phyloP scores from a whole-genome alignment of 805 yeast genomes.

The Metschnikowia lochheadii region DNA sequence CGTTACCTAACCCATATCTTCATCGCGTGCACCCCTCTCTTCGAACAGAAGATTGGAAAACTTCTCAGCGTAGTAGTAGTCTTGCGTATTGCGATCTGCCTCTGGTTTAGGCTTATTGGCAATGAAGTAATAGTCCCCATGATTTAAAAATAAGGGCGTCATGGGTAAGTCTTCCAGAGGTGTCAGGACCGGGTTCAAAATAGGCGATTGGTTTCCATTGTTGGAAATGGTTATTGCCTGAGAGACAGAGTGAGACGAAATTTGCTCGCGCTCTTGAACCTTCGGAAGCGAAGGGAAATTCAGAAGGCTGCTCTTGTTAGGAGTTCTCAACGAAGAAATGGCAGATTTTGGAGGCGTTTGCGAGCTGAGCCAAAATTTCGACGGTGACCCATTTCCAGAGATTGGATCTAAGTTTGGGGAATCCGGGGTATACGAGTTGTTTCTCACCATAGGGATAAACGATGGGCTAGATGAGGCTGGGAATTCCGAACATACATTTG shows the following conservation, averaged over 20 bases:
- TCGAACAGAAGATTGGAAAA: conserved; percentile 4
- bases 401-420: conserved; percentile 52
- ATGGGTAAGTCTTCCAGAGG: conserved; percentile 41
- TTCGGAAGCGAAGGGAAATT: not conserved
- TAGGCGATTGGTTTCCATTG: conserved; percentile 28
- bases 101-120: not conserved
- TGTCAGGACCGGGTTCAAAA: conserved; percentile 38
- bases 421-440: conserved; percentile 35
- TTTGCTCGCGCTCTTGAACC: conserved; percentile 2
- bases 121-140: conserved; percentile 14
- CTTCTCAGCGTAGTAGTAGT: conserved; percentile 3
- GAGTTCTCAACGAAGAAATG: conserved; percentile 18
- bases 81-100: not conserved
- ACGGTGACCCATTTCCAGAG: conserved; percentile 52
- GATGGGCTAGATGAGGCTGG: conserved; percentile 20
- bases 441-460: conserved; percentile 26
- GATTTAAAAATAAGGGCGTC: conserved; percentile 34
- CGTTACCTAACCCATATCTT: not conserved
- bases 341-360: conserved; percentile 47
- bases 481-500: conserved; percentile 12
- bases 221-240: conserved; percentile 9
- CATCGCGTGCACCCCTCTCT: not conserved
- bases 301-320: conserved; percentile 1
- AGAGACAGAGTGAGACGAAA: conserved; percentile 7
- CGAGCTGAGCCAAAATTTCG: conserved; percentile 49